Evolutionary conservation across 768 basidiomycete species (phyloP).

Genomic region (Neoboletus magnificus): DNA sequence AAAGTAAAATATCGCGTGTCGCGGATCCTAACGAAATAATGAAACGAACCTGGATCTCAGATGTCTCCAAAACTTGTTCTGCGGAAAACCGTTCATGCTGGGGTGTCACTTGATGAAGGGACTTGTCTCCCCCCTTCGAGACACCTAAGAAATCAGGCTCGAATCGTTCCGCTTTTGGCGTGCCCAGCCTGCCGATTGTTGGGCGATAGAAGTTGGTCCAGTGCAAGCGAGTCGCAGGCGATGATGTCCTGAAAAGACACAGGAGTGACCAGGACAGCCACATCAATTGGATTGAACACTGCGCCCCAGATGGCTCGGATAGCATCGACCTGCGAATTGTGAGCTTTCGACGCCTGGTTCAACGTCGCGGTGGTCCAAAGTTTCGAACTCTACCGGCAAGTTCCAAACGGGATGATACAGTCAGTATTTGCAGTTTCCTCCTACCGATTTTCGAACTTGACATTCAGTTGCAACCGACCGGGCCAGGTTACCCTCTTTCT

Average conservation of each 20-base stretch:
- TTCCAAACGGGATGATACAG: neutral
- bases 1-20: conserved; percentile 6
- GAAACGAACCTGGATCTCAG: conserved; percentile 15
- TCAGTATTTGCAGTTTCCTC: neutral
- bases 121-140: neutral
- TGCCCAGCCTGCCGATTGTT: neutral
- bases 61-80: neutral
- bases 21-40: conserved; percentile 5
- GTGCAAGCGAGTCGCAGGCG: neutral
- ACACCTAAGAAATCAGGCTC: neutral
- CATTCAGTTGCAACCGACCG: neutral
- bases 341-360: neutral
- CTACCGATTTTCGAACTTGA: neutral
- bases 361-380: conserved; percentile 1
- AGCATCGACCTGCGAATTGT: neutral
- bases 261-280: neutral
- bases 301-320: neutral
- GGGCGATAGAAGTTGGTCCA: neutral
- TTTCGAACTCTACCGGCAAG: neutral
- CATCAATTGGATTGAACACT: neutral
- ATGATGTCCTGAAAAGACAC: neutral
- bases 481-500: neutral
- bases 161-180: neutral
- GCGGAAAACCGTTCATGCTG: neutral
- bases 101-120: neutral